Evolutionary conservation across 2,329 filamentous ascomycete species (phyloP).

Genomic region (Orbilia brochopaga): DNA sequence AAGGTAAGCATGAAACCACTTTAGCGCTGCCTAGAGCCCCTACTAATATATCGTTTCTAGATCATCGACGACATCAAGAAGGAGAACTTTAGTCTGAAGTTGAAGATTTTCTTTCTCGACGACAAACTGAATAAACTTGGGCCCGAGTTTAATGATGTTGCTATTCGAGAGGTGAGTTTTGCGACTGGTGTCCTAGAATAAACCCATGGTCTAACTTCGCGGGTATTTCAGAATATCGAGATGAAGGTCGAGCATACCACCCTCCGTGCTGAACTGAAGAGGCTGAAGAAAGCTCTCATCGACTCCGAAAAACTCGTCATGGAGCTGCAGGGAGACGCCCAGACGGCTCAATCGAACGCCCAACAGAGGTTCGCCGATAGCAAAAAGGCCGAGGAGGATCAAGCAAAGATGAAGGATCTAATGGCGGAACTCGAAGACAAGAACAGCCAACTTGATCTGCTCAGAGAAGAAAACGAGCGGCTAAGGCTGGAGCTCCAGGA

Average conservation of each 20-base stretch:
- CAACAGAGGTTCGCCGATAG: conserved; percentile 76
- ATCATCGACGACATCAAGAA: conserved; percentile 94
- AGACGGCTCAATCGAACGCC: conserved; percentile 80
- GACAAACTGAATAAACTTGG: conserved; percentile 86
- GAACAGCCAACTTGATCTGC: conserved; percentile 59
- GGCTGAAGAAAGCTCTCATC: conserved; percentile 82
- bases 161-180: conserved; percentile 68
- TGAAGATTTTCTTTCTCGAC: conserved; percentile 96
- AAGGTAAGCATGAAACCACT: conserved; percentile 65
- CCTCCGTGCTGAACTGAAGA: conserved; percentile 83
- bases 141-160: conserved; percentile 85
- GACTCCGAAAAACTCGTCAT: conserved; percentile 87
- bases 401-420: conserved; percentile 65
- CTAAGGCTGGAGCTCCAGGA: conserved; percentile 67
- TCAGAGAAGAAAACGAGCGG: conserved; percentile 65
- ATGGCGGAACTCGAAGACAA: conserved; percentile 66
- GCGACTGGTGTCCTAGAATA: neutral
- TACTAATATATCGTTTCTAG: conserved; percentile 56
- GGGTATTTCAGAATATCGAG: conserved; percentile 76
- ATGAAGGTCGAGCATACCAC: conserved; percentile 91
- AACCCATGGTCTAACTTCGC: conserved; percentile 1
- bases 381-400: conserved; percentile 67
- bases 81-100: conserved; percentile 94
- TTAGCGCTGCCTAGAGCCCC: conserved; percentile 4
- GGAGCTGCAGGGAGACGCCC: conserved; percentile 77